phyloP scores from a whole-genome alignment of 768 basidiomycete species.

The Suillus lakei region DNA sequence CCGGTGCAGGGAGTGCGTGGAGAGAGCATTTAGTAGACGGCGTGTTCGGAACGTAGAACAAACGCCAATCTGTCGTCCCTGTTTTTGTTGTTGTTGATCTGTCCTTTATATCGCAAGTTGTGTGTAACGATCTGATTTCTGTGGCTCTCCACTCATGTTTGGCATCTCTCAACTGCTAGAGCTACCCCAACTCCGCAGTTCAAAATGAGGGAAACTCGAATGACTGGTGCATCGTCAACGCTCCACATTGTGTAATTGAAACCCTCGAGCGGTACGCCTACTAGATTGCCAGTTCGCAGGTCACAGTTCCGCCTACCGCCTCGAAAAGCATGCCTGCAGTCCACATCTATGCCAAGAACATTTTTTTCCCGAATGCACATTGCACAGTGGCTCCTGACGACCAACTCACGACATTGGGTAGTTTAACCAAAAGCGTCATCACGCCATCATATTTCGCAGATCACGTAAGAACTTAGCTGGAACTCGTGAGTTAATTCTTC shows the following conservation, averaged over 20 bases:
- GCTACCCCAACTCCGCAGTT: background rate
- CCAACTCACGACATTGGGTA: too few species aligned
- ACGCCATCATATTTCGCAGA: too few species aligned
- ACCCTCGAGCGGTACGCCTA: too few species aligned
- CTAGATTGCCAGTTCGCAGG: too few species aligned
- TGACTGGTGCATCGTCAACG: background rate
- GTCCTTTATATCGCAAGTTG: background rate
- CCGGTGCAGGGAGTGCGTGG: slow-evolving; percentile 37
- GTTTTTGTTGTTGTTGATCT: background rate
- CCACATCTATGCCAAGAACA: too few species aligned
- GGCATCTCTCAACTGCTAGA: background rate
- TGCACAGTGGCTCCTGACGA: too few species aligned
- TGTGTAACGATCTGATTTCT: background rate
- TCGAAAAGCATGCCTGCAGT: too few species aligned
- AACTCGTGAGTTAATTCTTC: too few species aligned
- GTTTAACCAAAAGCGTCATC: too few species aligned
- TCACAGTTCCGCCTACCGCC: too few species aligned
- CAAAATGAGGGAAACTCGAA: background rate
- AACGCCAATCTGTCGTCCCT: background rate
- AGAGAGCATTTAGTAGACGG: slow-evolving; percentile 53
- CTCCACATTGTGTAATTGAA: background rate
- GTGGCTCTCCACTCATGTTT: background rate
- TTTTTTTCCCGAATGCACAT: too few species aligned
- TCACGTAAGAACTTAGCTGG: too few species aligned
- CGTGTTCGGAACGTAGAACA: slow-evolving; percentile 38